These are phyloP conservation scores for Calocera cornea DNA, from an alignment of 768 basidiomycete genomes.

Conservation along the genomic window DNA sequence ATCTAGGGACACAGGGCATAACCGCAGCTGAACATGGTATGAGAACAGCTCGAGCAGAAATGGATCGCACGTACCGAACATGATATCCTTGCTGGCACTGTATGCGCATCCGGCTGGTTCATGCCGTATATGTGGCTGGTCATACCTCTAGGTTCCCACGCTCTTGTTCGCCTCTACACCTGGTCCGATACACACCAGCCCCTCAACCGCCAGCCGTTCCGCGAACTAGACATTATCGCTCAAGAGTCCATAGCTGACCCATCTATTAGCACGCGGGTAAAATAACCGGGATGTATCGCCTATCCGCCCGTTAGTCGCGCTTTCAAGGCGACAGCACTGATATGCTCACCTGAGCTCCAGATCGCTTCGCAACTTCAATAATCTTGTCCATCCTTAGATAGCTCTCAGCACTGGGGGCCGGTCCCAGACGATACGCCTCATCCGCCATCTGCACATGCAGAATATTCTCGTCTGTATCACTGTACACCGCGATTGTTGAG, in stretches of 20 bases:
- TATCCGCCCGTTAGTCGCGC: slow-evolving; percentile 21
- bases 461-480: slow-evolving; percentile 67
- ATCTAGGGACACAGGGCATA: slow-evolving; percentile 89
- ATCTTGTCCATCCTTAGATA: slow-evolving; percentile 89
- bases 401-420: slow-evolving; percentile 75
- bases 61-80: slow-evolving; percentile 47
- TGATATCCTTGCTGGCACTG: slow-evolving; percentile 91
- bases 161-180: slow-evolving; percentile 74
- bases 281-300: slow-evolving; percentile 87
- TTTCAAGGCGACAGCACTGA: background rate
- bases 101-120: background rate
- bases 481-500: slow-evolving; percentile 83
- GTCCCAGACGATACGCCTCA: slow-evolving; percentile 85
- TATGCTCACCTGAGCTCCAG: slow-evolving; percentile 64
- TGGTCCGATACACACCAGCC: slow-evolving; percentile 83
- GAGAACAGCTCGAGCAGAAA: background rate
- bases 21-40: slow-evolving; percentile 48
- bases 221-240: slow-evolving; percentile 85
- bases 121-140: background rate
- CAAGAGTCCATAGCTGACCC: slow-evolving; percentile 64
- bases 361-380: slow-evolving; percentile 62
- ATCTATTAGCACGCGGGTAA: background rate
- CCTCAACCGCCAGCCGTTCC: slow-evolving; percentile 53
- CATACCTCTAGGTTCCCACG: slow-evolving; percentile 90
- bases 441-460: slow-evolving; percentile 79